Conservation (phyloP, 2,329 filamentous ascomycete genomes). For the Aspergillus texensis region DNA sequence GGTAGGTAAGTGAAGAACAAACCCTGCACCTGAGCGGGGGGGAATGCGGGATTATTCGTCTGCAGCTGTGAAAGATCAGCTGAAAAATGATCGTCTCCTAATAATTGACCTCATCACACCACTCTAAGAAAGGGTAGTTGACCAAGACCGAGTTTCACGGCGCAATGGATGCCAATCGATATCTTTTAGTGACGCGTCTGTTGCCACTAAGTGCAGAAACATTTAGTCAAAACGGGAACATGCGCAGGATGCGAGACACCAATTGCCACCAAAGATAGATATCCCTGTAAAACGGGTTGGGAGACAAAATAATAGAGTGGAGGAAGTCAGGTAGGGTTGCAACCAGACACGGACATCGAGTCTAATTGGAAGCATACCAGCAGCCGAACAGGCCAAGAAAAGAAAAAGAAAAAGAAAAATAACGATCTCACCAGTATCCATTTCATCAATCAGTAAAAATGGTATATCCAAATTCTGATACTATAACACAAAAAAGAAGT, state of each 20-base stretch:
- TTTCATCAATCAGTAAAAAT: slow-evolving; percentile 16
- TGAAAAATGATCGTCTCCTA: slow-evolving; percentile 38
- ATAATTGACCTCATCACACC: slow-evolving; percentile 25
- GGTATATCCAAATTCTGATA: slow-evolving; percentile 15
- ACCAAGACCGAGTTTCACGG: slow-evolving; percentile 16
- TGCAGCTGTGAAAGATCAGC: slow-evolving; percentile 47
- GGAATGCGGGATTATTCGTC: slow-evolving; percentile 41
- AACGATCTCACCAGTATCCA: slow-evolving; percentile 6
- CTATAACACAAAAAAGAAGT: slow-evolving; percentile 14
- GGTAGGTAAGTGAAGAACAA: slow-evolving; percentile 31
- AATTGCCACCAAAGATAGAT: slow-evolving; percentile 18
- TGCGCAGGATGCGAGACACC: slow-evolving; percentile 28
- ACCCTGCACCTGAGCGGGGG: slow-evolving; percentile 41
- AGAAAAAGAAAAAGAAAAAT: slow-evolving; percentile 10
- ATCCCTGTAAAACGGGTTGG: slow-evolving; percentile 16
- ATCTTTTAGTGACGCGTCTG: slow-evolving; percentile 33
- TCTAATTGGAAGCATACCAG: slow-evolving; percentile 17
- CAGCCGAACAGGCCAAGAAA: slow-evolving; percentile 17
- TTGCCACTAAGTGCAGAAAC: slow-evolving; percentile 33
- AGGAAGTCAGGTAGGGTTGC: slow-evolving; percentile 23
- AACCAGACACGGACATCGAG: slow-evolving; percentile 26
- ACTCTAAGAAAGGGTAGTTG: slow-evolving; percentile 18
- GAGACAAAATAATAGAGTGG: slow-evolving; percentile 16
- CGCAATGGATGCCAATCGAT: slow-evolving; percentile 33
- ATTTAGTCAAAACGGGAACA: slow-evolving; percentile 34